Evolutionary conservation across 1,284 basidiomycete species (phyloP), one percentile per base, ranked within the genome.

Genomic region (Pulchroboletus neoregius): DNA sequence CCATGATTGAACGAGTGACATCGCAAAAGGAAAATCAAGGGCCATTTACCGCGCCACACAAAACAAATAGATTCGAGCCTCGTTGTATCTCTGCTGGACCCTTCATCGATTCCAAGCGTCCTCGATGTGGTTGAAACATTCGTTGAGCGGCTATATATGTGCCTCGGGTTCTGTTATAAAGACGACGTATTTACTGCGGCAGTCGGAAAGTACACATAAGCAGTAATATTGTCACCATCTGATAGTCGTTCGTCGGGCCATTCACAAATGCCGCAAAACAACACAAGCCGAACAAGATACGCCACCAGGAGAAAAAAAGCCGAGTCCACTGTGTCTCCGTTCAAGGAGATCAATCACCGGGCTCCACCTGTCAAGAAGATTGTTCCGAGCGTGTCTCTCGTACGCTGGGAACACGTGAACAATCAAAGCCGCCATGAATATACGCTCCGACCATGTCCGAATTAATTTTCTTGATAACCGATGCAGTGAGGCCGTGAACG

Each of bases 11-110:
- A 39, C 36, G 33, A 39, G 2, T 18, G 5, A 16, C 9, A 27
- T 39, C 44, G 7, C 30, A 60, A 56, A 56, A 52, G 36, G 46
- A 40, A 51, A 46, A 31, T 51, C 32, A 37, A 54, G 43, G 33
- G 47, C 36, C 39, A 39, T 43, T 45, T n/a, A n/a, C n/a, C 45
- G 44, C 38, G 27, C 28, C 39, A 41, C 30, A 39, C 16, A 15
- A 44, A 35, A 36, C 15, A 23, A 36, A 33, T 33, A 31, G 31
- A 43, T 34, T 31, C 20, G 43, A 15, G 33, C 55, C 44, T 55
- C 41, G 28, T 46, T 38, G 35, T 11, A 13, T 30, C 12, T 12
- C n/a, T n/a, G n/a, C n/a, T n/a, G n/a, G n/a, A n/a, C n/a, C n/a
- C n/a, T n/a, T n/a, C n/a, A n/a, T n/a, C n/a, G n/a, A n/a, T 27